Base-by-base conservation (phyloP, 306 rosid species). In the Ceratonia siliqua region DNA sequence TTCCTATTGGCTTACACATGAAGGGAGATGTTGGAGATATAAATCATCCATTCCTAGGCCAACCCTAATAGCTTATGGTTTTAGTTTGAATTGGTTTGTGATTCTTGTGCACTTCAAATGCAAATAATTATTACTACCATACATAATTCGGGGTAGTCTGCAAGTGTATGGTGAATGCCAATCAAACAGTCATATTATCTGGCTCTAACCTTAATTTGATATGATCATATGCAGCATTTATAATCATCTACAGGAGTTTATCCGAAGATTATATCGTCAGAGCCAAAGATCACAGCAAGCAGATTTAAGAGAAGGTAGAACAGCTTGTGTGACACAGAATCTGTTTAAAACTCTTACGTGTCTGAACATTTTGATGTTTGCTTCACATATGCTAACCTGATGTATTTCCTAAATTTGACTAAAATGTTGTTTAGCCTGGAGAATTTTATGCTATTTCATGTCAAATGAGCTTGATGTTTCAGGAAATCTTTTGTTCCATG, bases 241-340 rank as follows among this genome's bases (percentile, higher is more conserved):
- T 75, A 95, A 95, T 84, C 93, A 90, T 80, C 13, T 87, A 41
- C 92, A 83, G 66, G 89, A 89, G 77, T 87, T 89, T 68, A 43
- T 87, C 67, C 77, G 2, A 70, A 83, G 96, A 86, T 69, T 86
- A 68, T 86, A 65, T 62, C 81, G 82, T 38, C 83, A 3, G 53
- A 54, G 88, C 8, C 79, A 52, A 73, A 84, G 89, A 80, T 83
- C 86, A 30, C 79, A 64, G 38, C 70, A 18, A 43, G 81, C 55
- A 35, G 89, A 82, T 74, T 62, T 66, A 20, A 76, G 80, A 46
- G 62, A 53, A 35, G 50, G 76, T 21, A 82, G 84, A 57, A 74
- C 56, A 10, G 43, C 58, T 70, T 25, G 35, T 53, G 70, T 61
- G 69, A 15, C 81, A 15, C 76, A 18, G 21, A 58, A 62, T 35